Conservation (phyloP, 2,329 filamentous ascomycete genomes). For the Purpureocillium lavendulum region DNA sequence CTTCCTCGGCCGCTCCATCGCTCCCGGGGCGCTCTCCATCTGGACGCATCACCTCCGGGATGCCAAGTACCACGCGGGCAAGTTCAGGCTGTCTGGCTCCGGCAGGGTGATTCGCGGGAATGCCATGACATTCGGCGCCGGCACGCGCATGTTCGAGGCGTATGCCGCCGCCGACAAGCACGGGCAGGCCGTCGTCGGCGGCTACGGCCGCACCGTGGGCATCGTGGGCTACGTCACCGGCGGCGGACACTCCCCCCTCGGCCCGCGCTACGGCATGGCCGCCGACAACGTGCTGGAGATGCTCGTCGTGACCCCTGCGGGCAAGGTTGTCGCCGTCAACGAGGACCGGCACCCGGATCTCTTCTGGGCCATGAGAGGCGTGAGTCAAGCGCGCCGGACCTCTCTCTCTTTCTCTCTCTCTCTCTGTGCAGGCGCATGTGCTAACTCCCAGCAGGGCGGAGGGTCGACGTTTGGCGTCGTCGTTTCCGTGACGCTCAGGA, state of each 20-base stretch:
- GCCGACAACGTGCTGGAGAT: conserved; percentile 54
- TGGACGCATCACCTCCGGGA: conserved; percentile 42
- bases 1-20: conserved; percentile 35
- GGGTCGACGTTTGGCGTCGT: conserved; percentile 54
- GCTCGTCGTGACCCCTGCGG: conserved; percentile 45
- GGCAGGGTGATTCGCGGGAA: conserved; percentile 31
- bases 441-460: conserved; percentile 32
- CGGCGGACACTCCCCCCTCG: conserved; percentile 49
- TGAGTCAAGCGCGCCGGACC: conserved; percentile 30
- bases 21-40: conserved; percentile 41
- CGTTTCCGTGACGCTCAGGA: conserved; percentile 46
- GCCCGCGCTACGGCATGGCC: conserved; percentile 47
- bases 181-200: conserved; percentile 44
- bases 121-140: conserved; percentile 45
- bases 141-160: conserved; percentile 40
- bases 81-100: conserved; percentile 33
- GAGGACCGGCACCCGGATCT: conserved; percentile 46
- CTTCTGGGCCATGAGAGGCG: conserved; percentile 56
- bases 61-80: conserved; percentile 25
- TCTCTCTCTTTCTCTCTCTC: neutral
- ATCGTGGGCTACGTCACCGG: conserved; percentile 54
- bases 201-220: conserved; percentile 46
- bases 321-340: conserved; percentile 41
- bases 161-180: conserved; percentile 34
- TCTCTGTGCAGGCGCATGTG: neutral